Evolutionary conservation across 768 basidiomycete species (phyloP).

Genomic region (Boletus vinaceobasis): DNA sequence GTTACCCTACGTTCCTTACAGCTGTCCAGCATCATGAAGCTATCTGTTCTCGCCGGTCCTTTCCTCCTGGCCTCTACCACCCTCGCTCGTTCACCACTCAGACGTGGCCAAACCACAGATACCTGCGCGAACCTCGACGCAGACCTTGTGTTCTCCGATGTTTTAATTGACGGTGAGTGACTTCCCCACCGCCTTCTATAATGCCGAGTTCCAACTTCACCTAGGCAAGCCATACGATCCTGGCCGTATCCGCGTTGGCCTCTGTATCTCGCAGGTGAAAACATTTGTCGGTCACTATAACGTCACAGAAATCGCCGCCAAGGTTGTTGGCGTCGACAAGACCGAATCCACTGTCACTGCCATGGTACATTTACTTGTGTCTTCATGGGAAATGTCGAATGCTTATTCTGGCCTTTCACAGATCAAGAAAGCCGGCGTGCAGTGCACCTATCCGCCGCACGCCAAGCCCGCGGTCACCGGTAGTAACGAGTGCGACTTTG

Average conservation of each 20-base stretch:
- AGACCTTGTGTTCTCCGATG: slow-evolving; percentile 18
- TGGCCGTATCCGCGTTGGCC: slow-evolving; percentile 27
- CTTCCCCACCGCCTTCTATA: no score
- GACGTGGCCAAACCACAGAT: slow-evolving; percentile 6
- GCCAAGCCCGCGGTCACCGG: slow-evolving; percentile 14
- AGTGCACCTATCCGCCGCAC: slow-evolving; percentile 35
- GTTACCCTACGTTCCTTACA: neutral
- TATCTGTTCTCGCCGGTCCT: slow-evolving; percentile 11
- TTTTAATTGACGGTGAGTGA: slow-evolving; percentile 7
- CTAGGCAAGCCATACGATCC: slow-evolving; percentile 20
- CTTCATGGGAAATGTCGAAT: neutral
- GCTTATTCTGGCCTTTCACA: slow-evolving; percentile 1
- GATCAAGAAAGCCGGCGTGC: slow-evolving; percentile 21
- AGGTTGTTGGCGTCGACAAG: slow-evolving; percentile 20
- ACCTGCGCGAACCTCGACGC: slow-evolving; percentile 15
- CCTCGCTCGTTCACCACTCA: slow-evolving; percentile 15
- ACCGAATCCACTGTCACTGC: slow-evolving; percentile 19
- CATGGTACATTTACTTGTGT: slow-evolving; percentile 18
- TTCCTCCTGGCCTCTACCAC: slow-evolving; percentile 15
- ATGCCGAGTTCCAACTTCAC: neutral
- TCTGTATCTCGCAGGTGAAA: slow-evolving; percentile 30
- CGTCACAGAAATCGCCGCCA: slow-evolving; percentile 20
- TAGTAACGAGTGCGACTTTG: slow-evolving; percentile 27
- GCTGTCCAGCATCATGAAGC: slow-evolving; percentile 13
- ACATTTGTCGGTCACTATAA: slow-evolving; percentile 22